A percentile compares a stretch with the other conserved stretches of the same genome.
These are phyloP conservation scores for Pseudogymnoascus sp. DNA, from an alignment of 2,329 filamentous ascomycete genomes.

Conservation along the genomic window DNA sequence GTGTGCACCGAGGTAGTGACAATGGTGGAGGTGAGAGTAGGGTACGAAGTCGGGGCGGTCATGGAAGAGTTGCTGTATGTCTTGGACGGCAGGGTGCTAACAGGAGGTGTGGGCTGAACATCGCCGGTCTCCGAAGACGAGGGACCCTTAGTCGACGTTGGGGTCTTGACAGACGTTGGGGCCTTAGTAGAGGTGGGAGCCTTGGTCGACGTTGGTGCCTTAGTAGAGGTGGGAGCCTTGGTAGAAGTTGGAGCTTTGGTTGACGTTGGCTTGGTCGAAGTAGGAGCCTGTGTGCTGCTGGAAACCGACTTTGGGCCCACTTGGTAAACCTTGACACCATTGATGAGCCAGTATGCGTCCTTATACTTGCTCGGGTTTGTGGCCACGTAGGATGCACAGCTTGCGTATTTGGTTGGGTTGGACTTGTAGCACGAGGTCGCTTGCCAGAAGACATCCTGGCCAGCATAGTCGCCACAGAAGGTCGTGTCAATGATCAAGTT, in stretches of 20 bases:
- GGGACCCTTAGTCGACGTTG: neutral
- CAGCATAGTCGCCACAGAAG: slow-evolving; percentile 85
- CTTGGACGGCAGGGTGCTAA: neutral
- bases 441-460: slow-evolving; percentile 49
- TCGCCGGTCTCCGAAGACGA: neutral
- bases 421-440: slow-evolving; percentile 37
- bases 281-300: neutral
- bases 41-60: neutral
- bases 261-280: neutral
- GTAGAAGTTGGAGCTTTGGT: neutral
- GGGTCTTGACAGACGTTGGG: neutral
- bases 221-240: neutral
- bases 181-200: neutral
- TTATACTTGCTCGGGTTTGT: slow-evolving; percentile 61
- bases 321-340: slow-evolving; percentile 59
- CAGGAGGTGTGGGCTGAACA: neutral
- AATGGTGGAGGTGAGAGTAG: slow-evolving; percentile 35
- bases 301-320: neutral
- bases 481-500: slow-evolving; percentile 74
- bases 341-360: slow-evolving; percentile 69
- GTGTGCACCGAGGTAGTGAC: slow-evolving; percentile 43
- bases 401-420: slow-evolving; percentile 49
- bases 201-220: neutral
- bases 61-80: slow-evolving; percentile 7
- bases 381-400: slow-evolving; percentile 65